phyloP scores from a whole-genome alignment of 164 flowering plant species.

The Malania oleifera region DNA sequence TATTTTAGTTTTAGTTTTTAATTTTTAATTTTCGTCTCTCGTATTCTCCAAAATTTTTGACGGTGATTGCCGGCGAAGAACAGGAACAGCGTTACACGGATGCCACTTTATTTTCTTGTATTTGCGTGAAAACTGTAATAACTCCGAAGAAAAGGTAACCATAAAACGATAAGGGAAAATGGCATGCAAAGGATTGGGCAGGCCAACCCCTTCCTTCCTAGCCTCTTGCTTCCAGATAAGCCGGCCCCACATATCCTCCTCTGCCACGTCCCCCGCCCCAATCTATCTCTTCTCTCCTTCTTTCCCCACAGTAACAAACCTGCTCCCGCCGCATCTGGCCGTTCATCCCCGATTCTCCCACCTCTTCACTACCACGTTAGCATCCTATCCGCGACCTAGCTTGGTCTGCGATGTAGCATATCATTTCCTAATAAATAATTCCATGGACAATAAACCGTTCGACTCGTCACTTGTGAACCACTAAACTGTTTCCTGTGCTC shows the following conservation, averaged over 20 bases:
- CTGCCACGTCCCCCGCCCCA: not conserved
- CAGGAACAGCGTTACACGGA: no score
- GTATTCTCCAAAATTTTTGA: no score
- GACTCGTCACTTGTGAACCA: not conserved
- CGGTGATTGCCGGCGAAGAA: no score
- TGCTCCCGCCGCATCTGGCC: not conserved
- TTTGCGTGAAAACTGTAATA: not conserved
- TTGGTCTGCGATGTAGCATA: not conserved
- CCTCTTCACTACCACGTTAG: no score
- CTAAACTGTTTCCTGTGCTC: not conserved
- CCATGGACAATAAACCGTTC: not conserved
- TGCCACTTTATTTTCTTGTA: no score
- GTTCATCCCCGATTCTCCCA: not conserved
- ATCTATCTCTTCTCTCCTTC: not conserved
- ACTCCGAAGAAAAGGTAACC: no score
- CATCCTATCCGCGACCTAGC: not conserved
- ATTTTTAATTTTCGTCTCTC: no score
- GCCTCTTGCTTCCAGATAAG: conserved; percentile 22
- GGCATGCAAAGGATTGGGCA: conserved; percentile 6
- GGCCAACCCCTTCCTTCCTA: not conserved
- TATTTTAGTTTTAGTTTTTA: no score
- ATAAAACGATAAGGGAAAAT: no score
- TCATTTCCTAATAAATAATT: not conserved
- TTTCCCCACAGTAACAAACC: not conserved
- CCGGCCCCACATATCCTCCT: conserved; percentile 15